Percentiles rank a stretch among this genome's conserved stretches.
Evolutionary conservation across 2,329 filamentous ascomycete species (phyloP).

Genomic region (Talaromyces verruculosus): DNA sequence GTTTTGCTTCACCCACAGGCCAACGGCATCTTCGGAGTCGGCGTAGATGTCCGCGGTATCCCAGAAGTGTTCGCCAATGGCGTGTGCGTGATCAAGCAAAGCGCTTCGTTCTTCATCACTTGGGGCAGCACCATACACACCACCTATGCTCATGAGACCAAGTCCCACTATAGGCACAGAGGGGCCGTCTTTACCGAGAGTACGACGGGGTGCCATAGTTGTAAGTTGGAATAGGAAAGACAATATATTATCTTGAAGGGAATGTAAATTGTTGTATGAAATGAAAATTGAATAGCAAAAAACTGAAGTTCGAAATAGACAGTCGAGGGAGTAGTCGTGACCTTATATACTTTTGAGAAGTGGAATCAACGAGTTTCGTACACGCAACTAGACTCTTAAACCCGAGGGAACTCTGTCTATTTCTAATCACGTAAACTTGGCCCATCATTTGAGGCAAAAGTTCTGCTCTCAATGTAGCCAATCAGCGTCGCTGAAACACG

Average conservation of each 20-base stretch:
- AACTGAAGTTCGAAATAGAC: too few relatives aligned
- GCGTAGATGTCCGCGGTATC: conserved; percentile 19
- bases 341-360: neutral
- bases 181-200: conserved; percentile 14
- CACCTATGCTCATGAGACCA: conserved; percentile 19
- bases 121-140: conserved; percentile 10
- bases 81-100: conserved; percentile 17
- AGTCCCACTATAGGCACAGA: conserved; percentile 9
- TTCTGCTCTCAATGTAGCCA: neutral
- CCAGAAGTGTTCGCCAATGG: conserved; percentile 21
- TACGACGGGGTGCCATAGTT: neutral
- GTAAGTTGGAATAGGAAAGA: neutral
- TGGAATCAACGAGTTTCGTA: neutral
- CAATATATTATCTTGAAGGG: neutral
- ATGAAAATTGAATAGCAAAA: neutral
- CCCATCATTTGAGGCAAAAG: neutral
- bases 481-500: neutral
- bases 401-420: neutral
- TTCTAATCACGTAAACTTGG: neutral
- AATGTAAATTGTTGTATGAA: neutral
- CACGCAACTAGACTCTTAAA: neutral
- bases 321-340: neutral
- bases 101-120: conserved; percentile 23
- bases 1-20: conserved; percentile 11
- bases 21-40: conserved; percentile 16